Base-by-base conservation (phyloP, 139 green algal species). In the Coelastrella sp. region DNA sequence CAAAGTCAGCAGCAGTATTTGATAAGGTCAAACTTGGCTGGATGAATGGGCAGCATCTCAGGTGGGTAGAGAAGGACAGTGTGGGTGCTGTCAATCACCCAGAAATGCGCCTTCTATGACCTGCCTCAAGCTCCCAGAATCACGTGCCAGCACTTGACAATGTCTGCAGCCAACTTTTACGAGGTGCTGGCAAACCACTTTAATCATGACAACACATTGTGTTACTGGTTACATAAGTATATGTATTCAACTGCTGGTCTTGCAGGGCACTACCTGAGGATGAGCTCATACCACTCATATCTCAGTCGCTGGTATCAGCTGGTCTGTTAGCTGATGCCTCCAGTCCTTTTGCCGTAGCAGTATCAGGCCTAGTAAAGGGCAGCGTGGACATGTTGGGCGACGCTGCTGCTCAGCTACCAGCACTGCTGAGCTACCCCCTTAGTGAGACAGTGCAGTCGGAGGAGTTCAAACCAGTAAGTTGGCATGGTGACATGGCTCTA, bases 21-120 rank as follows among this genome's bases (percentile, higher is more conserved):
- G 96, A 99, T 93, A 97, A 92, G 87, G 87, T 94, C 82, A 98
- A 98, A 90, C 93, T 98, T 15, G 82, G 78, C 6, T 98, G 93
- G 94, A 96, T 97, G 93, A 96, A 97, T 79, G 95, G 97, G 3
- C 95, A 99, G 92, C 92, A 98, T 89, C 86, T 99, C 37, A 85
- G 89, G 13, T 83, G 37, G 57, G 9, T n/a, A n/a, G n/a, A n/a
- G n/a, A n/a, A n/a, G n/a, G n/a, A n/a, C n/a, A n/a, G n/a, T n/a
- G n/a, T n/a, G n/a, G n/a, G n/a, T n/a, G n/a, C n/a, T n/a, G n/a
- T n/a, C n/a, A n/a, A n/a, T n/a, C n/a, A n/a, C n/a, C n/a, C n/a
- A n/a, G n/a, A n/a, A n/a, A n/a, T n/a, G n/a, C n/a, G n/a, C n/a
- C n/a, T n/a, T n/a, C n/a, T n/a, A n/a, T n/a, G n/a, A n/a, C n/a